Conservation (phyloP, 2,329 filamentous ascomycete species). For the Monilinia fructigena region DNA sequence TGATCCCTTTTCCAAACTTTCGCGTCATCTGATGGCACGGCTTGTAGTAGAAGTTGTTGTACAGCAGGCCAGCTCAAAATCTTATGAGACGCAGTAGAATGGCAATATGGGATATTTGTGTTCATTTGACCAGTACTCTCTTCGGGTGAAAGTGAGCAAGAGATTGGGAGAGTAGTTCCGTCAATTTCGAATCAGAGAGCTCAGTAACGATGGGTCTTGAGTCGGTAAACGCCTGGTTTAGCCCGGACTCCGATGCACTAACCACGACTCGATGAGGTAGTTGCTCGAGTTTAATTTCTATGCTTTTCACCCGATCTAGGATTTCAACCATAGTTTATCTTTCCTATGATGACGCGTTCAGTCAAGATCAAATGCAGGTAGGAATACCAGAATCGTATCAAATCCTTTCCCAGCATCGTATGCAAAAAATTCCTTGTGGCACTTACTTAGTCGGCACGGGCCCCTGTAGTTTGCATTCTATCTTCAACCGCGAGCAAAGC, state of each 20-base stretch:
- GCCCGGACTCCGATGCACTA: conserved; percentile 26
- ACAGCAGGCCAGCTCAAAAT: conserved; percentile 52
- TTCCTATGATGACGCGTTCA: conserved; percentile 47
- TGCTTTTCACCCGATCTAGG: conserved; percentile 53
- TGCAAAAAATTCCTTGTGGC: conserved; percentile 16
- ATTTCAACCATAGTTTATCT: conserved; percentile 63
- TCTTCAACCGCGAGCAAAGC: conserved; percentile 56
- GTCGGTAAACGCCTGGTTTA: conserved; percentile 33
- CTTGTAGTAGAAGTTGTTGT: conserved; percentile 43
- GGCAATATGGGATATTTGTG: conserved; percentile 32
- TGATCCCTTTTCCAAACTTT: conserved; percentile 44
- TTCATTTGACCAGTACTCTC: conserved; percentile 25
- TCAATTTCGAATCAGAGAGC: not conserved
- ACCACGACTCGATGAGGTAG: conserved; percentile 26
- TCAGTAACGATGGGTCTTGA: conserved; percentile 31
- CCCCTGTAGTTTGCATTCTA: conserved; percentile 60
- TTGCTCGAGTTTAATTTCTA: conserved; percentile 57
- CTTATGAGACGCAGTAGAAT: conserved; percentile 48
- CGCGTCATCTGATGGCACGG: conserved; percentile 39
- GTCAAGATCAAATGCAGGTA: not conserved
- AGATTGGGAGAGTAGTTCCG: not conserved
- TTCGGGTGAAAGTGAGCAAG: not conserved
- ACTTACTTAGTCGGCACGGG: conserved; percentile 62
- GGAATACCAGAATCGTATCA: not conserved
- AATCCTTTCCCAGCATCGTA: too few species aligned